Conservation (phyloP, 2,329 filamentous ascomycete genomes). For the Pestalotiopsis sp. region DNA sequence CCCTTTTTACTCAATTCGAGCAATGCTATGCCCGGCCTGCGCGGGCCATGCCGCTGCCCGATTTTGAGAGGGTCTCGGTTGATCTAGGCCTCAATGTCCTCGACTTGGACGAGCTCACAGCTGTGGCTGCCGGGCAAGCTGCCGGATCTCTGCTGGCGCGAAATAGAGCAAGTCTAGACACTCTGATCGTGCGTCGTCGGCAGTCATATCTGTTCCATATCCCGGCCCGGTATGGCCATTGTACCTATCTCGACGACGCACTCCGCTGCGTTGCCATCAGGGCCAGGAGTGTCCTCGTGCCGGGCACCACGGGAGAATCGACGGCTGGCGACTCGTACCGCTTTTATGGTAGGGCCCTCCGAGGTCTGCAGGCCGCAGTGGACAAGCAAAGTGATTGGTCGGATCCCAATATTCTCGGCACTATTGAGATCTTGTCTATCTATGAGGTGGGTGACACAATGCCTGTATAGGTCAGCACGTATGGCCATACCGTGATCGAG, state of each 20-base stretch:
- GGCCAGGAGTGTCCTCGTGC: constrained; percentile 13
- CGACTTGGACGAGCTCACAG: constrained; percentile 17
- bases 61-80: constrained; percentile 14
- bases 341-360: constrained; percentile 11
- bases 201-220: constrained; percentile 15
- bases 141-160: constrained; percentile 13
- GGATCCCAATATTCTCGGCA: constrained; percentile 14
- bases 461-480: not conserved
- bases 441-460: constrained; percentile 15
- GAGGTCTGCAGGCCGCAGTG: constrained; percentile 13
- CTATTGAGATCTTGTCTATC: constrained; percentile 17
- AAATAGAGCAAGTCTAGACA: constrained; percentile 8
- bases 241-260: constrained; percentile 15
- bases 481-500: not conserved
- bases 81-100: constrained; percentile 17
- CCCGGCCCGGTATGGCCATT: constrained; percentile 14
- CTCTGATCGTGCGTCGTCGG: constrained; percentile 13
- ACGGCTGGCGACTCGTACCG: not conserved
- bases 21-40: not conserved
- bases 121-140: constrained; percentile 15
- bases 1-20: not conserved
- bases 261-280: constrained; percentile 17
- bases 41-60: constrained; percentile 15
- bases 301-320: not conserved
- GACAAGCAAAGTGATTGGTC: constrained; percentile 1